Percentiles rank a stretch among this genome's conserved stretches.
phyloP scores from a whole-genome alignment of 441 rosid genomes.

The Cnidoscolus chayamansa region DNA sequence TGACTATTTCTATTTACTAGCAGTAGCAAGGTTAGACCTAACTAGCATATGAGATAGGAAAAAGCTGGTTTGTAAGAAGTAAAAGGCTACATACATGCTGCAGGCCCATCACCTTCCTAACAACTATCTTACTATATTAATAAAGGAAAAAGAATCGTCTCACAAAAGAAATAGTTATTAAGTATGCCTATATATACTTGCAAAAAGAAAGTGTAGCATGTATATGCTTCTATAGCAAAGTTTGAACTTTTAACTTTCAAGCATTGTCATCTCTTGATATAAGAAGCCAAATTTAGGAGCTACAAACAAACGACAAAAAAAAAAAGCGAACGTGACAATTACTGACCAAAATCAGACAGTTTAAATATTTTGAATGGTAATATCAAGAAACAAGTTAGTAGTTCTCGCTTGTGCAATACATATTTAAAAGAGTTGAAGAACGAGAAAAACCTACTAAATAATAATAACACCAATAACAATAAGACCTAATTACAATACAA shows the following conservation, averaged over 20 bases:
- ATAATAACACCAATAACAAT: neutral
- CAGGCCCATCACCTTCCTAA: neutral
- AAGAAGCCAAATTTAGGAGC: neutral
- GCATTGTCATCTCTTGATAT: neutral
- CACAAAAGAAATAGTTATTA: neutral
- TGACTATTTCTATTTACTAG: neutral
- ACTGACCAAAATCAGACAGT: neutral
- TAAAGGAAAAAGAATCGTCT: neutral
- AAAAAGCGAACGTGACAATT: neutral
- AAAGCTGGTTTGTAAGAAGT: neutral
- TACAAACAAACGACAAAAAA: neutral
- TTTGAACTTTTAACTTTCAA: neutral
- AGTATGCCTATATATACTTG: neutral
- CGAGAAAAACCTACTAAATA: neutral
- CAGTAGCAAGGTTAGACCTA: neutral
- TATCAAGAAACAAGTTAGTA: neutral
- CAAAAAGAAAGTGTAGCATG: too few relatives aligned
- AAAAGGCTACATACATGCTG: neutral
- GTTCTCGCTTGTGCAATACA: neutral
- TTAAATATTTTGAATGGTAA: neutral
- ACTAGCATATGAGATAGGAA: neutral
- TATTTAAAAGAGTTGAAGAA: conserved; percentile 6
- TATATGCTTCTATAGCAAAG: neutral
- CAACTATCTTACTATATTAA: neutral
- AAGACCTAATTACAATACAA: too few relatives aligned